A percentile compares a stretch with the other conserved stretches of the same genome.
phyloP scores from a whole-genome alignment of 1,139 yeast genomes.

The Yamadazyma triangularis region DNA sequence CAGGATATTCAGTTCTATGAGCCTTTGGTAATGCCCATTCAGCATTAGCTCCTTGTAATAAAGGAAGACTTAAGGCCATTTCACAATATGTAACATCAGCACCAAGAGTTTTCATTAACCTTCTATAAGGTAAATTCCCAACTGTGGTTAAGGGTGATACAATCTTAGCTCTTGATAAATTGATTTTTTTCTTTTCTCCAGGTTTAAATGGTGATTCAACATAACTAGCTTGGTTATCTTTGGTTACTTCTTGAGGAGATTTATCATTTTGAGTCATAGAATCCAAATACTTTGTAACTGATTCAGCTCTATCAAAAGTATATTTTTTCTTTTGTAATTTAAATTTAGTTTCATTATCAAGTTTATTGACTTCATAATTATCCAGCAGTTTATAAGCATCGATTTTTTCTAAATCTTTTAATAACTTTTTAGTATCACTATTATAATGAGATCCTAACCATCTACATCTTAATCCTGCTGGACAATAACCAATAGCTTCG shows the following conservation, averaged over 20 bases:
- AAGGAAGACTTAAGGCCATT: constrained; percentile 87
- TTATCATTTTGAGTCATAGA: constrained; percentile 35
- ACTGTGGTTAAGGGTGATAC: constrained; percentile 96
- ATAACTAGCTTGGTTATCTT: constrained; percentile 40
- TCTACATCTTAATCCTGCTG: constrained; percentile 87
- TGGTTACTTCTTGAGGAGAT: constrained; percentile 25
- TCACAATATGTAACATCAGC: constrained; percentile 94
- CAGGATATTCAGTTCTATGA: constrained; percentile 75
- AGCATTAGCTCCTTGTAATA: constrained; percentile 82
- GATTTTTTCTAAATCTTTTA: constrained; percentile 38
- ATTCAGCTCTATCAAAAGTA: constrained; percentile 51
- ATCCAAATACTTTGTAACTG: constrained; percentile 54
- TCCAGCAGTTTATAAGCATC: constrained; percentile 25
- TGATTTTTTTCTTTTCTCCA: constrained; percentile 73
- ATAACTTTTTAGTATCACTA: constrained; percentile 41
- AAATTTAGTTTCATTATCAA: constrained; percentile 48
- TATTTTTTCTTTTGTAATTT: constrained; percentile 61
- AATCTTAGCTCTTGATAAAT: constrained; percentile 71
- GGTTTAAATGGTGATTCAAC: constrained; percentile 75
- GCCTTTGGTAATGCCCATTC: constrained; percentile 99
- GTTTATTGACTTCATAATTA: constrained; percentile 64
- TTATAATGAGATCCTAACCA: constrained; percentile 78
- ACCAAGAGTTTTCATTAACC: constrained; percentile 86
- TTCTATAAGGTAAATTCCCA: constrained; percentile 91
- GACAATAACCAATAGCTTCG: constrained; percentile 81